Base-by-base conservation (phyloP, 768 basidiomycete species). In the Cystofilobasidium macerans region DNA sequence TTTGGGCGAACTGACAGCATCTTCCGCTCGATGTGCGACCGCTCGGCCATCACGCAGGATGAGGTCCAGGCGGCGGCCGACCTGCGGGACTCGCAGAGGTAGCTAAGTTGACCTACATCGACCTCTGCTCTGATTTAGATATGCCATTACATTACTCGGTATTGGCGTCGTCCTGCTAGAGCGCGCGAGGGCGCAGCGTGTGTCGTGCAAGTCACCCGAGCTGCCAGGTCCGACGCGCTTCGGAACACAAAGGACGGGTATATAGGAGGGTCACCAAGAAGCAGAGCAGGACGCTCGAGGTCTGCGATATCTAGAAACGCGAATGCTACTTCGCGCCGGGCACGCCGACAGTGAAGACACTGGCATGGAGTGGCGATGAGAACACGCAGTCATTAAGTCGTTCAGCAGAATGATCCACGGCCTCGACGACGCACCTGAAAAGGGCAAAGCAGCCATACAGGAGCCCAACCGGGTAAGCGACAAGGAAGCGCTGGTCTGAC, bases 401-500 rank as follows among this genome's bases (percentile, higher is more conserved):
- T 38, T 14, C 13, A 32, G 56, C 22, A 22, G 30, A 24, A 14
- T 7, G 36, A 14, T 38, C 18, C 30, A 48, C 20, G 20, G 45
- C 33, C 16, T 22, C 11, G 18, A 8, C 16, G 12, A 56, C 65
- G 28, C 30, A 67, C 65, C 89, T 94, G 65, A 97, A 82, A 43
- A 97, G 77, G 18, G 89, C 92, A 73, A 94, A 94, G 76, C 90
- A 94, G 24, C 90, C 90, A 72, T 95, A 99, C 28, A 98, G 79
- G 61, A 99, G 78, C 42, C 89, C 91, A 60, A 98, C 85, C 14
- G 95, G 95, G 77, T 99, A 99, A 70, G 93, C 95, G 45, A 99
- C 92, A 28, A 99, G 83, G 32, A 97, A 79, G 57, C 93, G 82
- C 75, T 99, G 95, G 70, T 93, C 87, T 12, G 89, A 90, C 89